Evolutionary conservation across 129 eudicot genomes (phyloP).

Genomic region (Flaveria brownii): DNA sequence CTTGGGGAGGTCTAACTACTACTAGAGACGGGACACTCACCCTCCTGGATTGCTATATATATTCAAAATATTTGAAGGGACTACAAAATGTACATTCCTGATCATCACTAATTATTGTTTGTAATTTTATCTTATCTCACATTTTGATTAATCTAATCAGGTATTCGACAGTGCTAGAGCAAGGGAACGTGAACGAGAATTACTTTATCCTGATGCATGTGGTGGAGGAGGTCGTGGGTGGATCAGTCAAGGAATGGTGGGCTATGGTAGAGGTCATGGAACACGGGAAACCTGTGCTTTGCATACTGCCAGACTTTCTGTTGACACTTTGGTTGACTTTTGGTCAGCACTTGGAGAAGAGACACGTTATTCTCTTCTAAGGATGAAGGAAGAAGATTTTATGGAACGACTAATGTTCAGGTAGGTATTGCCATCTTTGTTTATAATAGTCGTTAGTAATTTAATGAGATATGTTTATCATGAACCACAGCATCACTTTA

Average conservation of each 20-base stretch:
- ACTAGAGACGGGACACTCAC: conserved; percentile 88
- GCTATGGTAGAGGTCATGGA: conserved; percentile 96
- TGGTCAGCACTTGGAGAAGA: conserved; percentile 99
- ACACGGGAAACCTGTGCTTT: conserved; percentile 95
- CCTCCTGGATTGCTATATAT: conserved; percentile 78
- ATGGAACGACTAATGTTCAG: conserved; percentile 94
- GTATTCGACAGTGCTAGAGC: conserved; percentile 95
- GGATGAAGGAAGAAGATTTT: conserved; percentile 99
- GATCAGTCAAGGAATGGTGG: conserved; percentile 92
- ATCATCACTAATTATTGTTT: conserved; percentile 5
- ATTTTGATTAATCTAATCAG: conserved; percentile 42
- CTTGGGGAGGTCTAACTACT: conserved; percentile 86
- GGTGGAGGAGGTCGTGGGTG: conserved; percentile 98
- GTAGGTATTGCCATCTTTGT: conserved; percentile 33
- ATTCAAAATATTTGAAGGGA: conserved; percentile 84
- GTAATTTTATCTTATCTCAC: conserved; percentile 11
- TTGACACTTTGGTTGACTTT: conserved; percentile 93
- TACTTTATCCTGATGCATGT: conserved; percentile 98
- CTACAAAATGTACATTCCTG: conserved; percentile 71
- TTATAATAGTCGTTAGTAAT: conserved; percentile 9
- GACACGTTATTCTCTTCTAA: conserved; percentile 79
- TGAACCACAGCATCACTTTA: conserved; percentile 3
- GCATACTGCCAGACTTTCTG: conserved; percentile 96
- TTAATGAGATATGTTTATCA: conserved; percentile 2
- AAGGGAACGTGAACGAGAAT: conserved; percentile 90